Evolutionary conservation across 495 filamentous ascomycete genomes (phyloP).

Genomic region (Penicillium coprophilum): DNA sequence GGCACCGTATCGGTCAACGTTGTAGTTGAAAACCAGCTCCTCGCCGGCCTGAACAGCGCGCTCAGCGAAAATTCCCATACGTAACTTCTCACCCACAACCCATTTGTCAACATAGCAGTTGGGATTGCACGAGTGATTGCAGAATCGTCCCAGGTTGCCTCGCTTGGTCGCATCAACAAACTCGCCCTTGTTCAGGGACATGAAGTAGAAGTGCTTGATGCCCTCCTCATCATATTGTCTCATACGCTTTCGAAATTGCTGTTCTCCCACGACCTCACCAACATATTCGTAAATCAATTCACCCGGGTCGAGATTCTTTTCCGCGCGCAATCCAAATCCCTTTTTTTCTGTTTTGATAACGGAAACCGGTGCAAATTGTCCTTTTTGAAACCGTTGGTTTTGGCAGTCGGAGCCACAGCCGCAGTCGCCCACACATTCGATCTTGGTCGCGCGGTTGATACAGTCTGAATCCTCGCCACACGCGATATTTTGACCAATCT

Average conservation of each 20-base stretch:
- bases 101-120: slow-evolving; percentile 99
- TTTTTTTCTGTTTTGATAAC: slow-evolving; percentile 99
- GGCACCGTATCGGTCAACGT: slow-evolving; percentile 96
- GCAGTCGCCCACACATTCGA: slow-evolving; percentile 87
- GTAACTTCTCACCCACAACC: slow-evolving; percentile 97
- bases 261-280: slow-evolving; percentile 95
- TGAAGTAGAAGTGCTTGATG: slow-evolving; percentile 99
- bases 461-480: slow-evolving; percentile 98
- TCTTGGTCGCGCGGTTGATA: slow-evolving; percentile 97
- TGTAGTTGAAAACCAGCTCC: slow-evolving; percentile 99
- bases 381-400: slow-evolving; percentile 92
- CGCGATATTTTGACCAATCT: slow-evolving; percentile 66
- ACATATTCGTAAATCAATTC: slow-evolving; percentile 99
- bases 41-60: slow-evolving; percentile 84
- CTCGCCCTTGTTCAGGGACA: slow-evolving; percentile 95
- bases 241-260: slow-evolving; percentile 82
- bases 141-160: slow-evolving; percentile 94
- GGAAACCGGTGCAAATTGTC: slow-evolving; percentile 84
- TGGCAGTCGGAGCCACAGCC: slow-evolving; percentile 85
- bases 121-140: slow-evolving; percentile 98
- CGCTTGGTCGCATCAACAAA: slow-evolving; percentile 98
- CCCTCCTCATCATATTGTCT: slow-evolving; percentile 89
- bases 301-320: slow-evolving; percentile 70
- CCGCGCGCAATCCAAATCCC: slow-evolving; percentile 84
- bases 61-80: slow-evolving; percentile 98